These are phyloP conservation scores for Cicer judaicum DNA, from an alignment of 306 rosid genomes.

Conservation along the genomic window DNA sequence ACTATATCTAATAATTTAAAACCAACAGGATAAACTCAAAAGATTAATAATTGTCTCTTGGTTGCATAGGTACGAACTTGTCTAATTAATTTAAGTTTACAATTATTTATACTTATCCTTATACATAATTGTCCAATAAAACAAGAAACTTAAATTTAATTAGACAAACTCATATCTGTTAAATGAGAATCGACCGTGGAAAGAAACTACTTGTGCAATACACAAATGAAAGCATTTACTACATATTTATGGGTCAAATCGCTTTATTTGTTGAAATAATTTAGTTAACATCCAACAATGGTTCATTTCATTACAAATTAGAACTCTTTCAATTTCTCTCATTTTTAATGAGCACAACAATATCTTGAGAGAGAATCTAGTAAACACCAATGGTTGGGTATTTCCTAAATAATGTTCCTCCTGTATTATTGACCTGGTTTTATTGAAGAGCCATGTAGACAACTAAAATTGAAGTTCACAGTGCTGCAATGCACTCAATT, in stretches of 20 bases:
- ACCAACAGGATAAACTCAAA: no score
- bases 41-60: no score
- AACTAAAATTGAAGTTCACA: constrained; percentile 43
- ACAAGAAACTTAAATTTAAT: no score
- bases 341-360: neutral
- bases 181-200: neutral
- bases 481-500: constrained; percentile 88
- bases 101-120: no score
- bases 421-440: constrained; percentile 50
- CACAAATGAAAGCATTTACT: neutral
- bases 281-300: constrained; percentile 7
- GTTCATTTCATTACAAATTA: neutral
- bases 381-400: constrained; percentile 30
- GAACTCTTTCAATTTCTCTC: no score
- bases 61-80: no score
- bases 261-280: neutral
- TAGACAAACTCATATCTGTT: no score
- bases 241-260: neutral
- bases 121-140: no score
- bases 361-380: constrained; percentile 27
- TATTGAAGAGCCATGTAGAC: constrained; percentile 14
- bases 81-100: no score
- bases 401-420: constrained; percentile 19
- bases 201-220: neutral
- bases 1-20: no score